A percentile compares a stretch with the other conserved stretches of the same genome.
Conservation (phyloP, 371 early-diverging fungal species). For the Conidiobolus incongruus region DNA sequence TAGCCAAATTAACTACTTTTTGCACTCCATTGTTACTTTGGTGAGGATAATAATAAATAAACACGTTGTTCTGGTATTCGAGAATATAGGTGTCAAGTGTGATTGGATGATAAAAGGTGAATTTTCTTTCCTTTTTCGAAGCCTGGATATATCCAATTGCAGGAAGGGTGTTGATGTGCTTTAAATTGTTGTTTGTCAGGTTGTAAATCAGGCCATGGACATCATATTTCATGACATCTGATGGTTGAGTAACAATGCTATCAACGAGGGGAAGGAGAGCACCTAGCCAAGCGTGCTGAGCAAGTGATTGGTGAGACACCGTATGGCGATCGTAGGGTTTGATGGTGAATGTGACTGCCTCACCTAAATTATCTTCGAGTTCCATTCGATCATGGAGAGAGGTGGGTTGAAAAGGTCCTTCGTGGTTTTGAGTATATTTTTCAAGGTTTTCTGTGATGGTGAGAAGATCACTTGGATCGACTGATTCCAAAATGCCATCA, state of each 20-base stretch:
- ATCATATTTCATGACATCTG: conserved; percentile 38
- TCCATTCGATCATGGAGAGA: conserved; percentile 30
- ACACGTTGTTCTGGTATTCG: too few species aligned
- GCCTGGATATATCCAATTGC: conserved; percentile 66
- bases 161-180: conserved; percentile 33
- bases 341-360: conserved; percentile 19
- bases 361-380: conserved; percentile 36
- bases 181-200: conserved; percentile 5
- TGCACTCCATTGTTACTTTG: too few species aligned
- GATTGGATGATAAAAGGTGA: conserved; percentile 24
- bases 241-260: conserved; percentile 9
- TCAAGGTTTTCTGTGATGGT: conserved; percentile 29
- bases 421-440: conserved; percentile 28
- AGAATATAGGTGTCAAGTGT: too few species aligned
- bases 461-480: conserved; percentile 32
- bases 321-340: conserved; percentile 2
- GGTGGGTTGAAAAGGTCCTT: conserved; percentile 7
- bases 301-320: conserved; percentile 12
- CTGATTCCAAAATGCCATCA: conserved; percentile 45
- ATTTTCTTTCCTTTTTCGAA: conserved; percentile 46
- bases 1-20: too few species aligned
- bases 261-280: not conserved
- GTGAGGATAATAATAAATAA: too few species aligned
- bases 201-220: conserved; percentile 46
- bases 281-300: conserved; percentile 2